A percentile compares a stretch with the other conserved stretches of the same genome.
phyloP scores from a whole-genome alignment of 2,329 filamentous ascomycete species.

The Hawksworthiomyces lignivorus region DNA sequence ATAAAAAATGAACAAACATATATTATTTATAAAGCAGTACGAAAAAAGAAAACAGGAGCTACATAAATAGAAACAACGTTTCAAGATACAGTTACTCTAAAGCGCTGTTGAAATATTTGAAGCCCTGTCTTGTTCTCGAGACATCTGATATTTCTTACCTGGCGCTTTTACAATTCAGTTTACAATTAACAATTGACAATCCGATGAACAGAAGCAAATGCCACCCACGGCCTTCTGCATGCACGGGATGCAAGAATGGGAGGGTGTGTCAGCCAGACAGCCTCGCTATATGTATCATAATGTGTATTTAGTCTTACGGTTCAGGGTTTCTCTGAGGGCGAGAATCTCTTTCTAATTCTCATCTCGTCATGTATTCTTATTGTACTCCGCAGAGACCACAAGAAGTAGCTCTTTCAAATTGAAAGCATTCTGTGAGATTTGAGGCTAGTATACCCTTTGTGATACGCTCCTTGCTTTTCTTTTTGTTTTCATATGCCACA shows the following conservation, averaged over 20 bases:
- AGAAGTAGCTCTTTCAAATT: too few relatives aligned
- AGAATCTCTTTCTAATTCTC: too few relatives aligned
- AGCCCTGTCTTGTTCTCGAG: too few relatives aligned
- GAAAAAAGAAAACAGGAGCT: neutral
- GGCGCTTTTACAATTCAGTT: neutral
- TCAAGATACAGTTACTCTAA: neutral
- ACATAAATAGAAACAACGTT: conserved; percentile 1
- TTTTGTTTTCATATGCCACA: too few relatives aligned
- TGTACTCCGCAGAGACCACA: too few relatives aligned
- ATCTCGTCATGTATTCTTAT: too few relatives aligned
- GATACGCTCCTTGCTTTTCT: too few relatives aligned
- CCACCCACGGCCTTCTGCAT: neutral
- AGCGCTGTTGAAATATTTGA: neutral
- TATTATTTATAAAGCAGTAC: conserved; percentile 4
- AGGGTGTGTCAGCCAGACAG: neutral
- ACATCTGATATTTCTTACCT: neutral
- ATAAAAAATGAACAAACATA: too few relatives aligned
- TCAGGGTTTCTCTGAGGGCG: neutral
- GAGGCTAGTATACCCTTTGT: too few relatives aligned
- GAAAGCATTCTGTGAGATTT: too few relatives aligned
- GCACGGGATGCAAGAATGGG: conserved; percentile 5
- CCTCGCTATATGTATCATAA: conserved; percentile 2
- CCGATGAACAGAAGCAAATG: neutral
- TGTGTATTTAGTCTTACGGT: neutral
- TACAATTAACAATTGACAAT: conserved; percentile 7